Evolutionary conservation across 371 early-diverging fungal genomes (phyloP).

Genomic region (Coemansia sp.): DNA sequence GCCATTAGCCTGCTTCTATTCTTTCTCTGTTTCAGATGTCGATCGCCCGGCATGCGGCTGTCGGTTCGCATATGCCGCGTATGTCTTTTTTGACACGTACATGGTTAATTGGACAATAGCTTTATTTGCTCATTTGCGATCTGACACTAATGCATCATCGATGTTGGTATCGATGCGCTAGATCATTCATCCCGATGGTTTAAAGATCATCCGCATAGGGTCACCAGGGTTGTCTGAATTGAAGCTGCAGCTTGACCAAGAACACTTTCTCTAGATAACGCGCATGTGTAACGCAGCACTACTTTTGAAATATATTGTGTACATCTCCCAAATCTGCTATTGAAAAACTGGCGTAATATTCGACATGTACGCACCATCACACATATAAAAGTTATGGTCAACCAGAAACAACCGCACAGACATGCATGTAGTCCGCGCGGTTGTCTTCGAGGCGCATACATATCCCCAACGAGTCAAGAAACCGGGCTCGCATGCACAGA

Average conservation of each 20-base stretch:
- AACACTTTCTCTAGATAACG: not conserved
- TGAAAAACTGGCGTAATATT: not conserved
- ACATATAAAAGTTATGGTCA: not conserved
- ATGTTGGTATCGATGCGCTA: not conserved
- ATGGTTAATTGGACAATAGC: constrained; percentile 2
- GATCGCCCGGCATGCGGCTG: not conserved
- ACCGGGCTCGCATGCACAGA: constrained; percentile 2
- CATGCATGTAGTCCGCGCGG: not conserved
- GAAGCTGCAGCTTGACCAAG: not conserved
- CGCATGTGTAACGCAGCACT: not conserved
- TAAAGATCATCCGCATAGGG: not conserved
- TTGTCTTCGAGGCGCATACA: not conserved
- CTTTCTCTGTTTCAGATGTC: not conserved
- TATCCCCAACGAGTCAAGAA: not conserved
- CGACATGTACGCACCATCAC: not conserved
- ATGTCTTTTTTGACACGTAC: not conserved
- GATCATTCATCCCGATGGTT: not conserved
- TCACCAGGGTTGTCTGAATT: not conserved
- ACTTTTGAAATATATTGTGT: not conserved
- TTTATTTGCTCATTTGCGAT: not conserved
- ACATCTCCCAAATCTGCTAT: not conserved
- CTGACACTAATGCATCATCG: not conserved
- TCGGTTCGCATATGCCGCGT: not conserved
- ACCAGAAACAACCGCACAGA: not conserved
- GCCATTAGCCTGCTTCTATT: not conserved